Percentiles rank a stretch among this genome's conserved stretches.
These are phyloP conservation scores for Galerina marginata DNA, from an alignment of 768 basidiomycete species.

Conservation along the genomic window DNA sequence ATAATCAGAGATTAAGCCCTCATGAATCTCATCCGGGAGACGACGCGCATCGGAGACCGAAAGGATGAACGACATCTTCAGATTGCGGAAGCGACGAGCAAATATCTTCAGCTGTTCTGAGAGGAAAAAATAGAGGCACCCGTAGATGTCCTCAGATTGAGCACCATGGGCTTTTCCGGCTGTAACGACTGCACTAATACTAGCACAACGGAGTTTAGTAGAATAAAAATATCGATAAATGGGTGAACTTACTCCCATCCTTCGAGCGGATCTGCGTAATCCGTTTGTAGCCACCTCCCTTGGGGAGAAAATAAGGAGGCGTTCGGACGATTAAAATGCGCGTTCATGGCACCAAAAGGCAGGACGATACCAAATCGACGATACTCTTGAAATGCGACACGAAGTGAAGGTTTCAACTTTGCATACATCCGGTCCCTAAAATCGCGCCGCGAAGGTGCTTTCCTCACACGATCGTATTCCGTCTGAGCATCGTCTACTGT, in stretches of 20 bases:
- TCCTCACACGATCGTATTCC: constrained; percentile 39
- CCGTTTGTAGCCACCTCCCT: constrained; percentile 44
- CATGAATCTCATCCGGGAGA: constrained; percentile 31
- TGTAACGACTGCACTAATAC: constrained; percentile 36
- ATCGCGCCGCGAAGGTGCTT: constrained; percentile 42
- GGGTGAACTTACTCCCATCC: constrained; percentile 47
- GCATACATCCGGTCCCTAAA: constrained; percentile 43
- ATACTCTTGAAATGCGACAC: constrained; percentile 45
- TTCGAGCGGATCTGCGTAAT: constrained; percentile 45
- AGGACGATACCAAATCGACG: constrained; percentile 48
- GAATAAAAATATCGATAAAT: background rate
- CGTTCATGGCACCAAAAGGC: constrained; percentile 50
- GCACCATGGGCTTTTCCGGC: constrained; percentile 43
- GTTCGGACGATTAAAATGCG: constrained; percentile 47
- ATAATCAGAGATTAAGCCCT: constrained; percentile 16
- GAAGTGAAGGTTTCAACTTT: constrained; percentile 46
- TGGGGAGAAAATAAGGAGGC: constrained; percentile 42
- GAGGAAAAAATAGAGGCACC: constrained; percentile 55
- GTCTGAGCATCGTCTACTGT: constrained; percentile 27
- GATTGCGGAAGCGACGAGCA: constrained; percentile 36
- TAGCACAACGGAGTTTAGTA: constrained; percentile 16
- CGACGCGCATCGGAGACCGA: constrained; percentile 35
- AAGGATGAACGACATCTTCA: constrained; percentile 39
- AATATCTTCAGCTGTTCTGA: constrained; percentile 45
- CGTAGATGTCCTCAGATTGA: constrained; percentile 49